These are phyloP conservation scores for Metroxylon sagu DNA, from an alignment of 176 grass and related monocot species.

Conservation along the genomic window DNA sequence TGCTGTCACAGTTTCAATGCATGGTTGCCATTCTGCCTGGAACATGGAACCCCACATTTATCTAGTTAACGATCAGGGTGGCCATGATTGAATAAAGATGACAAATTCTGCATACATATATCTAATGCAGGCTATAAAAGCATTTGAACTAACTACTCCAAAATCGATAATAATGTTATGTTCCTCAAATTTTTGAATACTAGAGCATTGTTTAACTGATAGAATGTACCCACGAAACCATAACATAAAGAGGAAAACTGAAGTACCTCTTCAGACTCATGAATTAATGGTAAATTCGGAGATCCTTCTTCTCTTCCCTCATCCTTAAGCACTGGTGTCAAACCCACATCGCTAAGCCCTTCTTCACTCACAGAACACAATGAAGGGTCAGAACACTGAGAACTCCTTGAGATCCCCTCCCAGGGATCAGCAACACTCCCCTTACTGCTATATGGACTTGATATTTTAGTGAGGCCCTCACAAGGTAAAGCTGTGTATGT, in stretches of 20 bases:
- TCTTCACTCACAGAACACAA: slow-evolving; percentile 7
- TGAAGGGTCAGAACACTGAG: background rate
- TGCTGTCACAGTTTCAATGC: too few relatives aligned
- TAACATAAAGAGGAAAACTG: background rate
- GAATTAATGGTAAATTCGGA: background rate
- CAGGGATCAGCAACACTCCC: slow-evolving; percentile 9
- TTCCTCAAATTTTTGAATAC: too few relatives aligned
- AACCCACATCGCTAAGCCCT: background rate
- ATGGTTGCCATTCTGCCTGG: too few relatives aligned
- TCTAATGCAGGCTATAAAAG: too few relatives aligned
- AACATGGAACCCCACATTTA: too few relatives aligned
- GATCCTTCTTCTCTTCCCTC: background rate
- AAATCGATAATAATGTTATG: too few relatives aligned
- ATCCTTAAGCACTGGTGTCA: background rate
- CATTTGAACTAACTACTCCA: too few relatives aligned
- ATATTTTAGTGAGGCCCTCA: background rate
- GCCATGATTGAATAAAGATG: too few relatives aligned
- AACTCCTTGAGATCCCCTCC: slow-evolving; percentile 2
- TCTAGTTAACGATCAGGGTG: too few relatives aligned
- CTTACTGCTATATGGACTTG: background rate
- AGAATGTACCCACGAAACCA: slow-evolving; percentile 1
- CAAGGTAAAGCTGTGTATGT: background rate
- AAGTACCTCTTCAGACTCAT: background rate
- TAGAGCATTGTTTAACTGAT: too few relatives aligned
- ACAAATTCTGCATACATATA: too few relatives aligned